Conservation (phyloP, 805 yeast species). For the Kluyveromyces starmeri region DNA sequence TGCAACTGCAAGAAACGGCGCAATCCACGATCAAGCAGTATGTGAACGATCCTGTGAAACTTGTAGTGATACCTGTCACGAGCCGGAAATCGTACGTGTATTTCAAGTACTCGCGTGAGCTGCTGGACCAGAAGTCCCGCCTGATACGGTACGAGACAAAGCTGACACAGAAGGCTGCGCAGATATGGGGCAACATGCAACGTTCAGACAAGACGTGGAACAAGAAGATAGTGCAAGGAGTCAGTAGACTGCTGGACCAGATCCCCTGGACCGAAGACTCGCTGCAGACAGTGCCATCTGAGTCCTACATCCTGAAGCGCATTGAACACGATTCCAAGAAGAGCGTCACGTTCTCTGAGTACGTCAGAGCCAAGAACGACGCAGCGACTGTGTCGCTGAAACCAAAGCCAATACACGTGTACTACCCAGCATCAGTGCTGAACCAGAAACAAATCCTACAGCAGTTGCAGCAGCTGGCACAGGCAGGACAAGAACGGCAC, state of each 20-base stretch:
- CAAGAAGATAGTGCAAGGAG: conserved; percentile 44
- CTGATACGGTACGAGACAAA: conserved; percentile 35
- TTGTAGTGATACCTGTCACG: conserved; percentile 68
- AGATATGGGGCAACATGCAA: conserved; percentile 55
- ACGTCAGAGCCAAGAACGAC: conserved; percentile 8
- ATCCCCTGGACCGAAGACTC: conserved; percentile 78
- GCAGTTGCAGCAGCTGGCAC: conserved; percentile 37
- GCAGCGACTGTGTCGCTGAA: conserved; percentile 7
- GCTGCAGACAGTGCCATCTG: conserved; percentile 67
- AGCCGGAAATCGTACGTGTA: conserved; percentile 51
- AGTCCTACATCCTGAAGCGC: conserved; percentile 39
- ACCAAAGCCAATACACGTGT: conserved; percentile 34
- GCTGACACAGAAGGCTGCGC: conserved; percentile 40
- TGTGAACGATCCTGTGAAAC: conserved; percentile 40
- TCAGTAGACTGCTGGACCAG: conserved; percentile 45
- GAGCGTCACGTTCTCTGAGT: conserved; percentile 14
- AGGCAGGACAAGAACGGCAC: conserved; percentile 43
- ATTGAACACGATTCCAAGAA: conserved; percentile 11
- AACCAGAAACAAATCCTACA: conserved; percentile 22
- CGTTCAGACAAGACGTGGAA: conserved; percentile 49
- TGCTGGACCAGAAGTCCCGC: conserved; percentile 30
- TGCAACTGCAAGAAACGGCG: too few species aligned
- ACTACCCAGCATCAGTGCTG: conserved; percentile 38
- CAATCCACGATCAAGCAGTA: conserved; percentile 11
- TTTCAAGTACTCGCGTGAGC: conserved; percentile 46